These are phyloP conservation scores for bread wheat (Triticum aestivum) DNA, from an alignment of 176 grass and related monocot genomes.

Conservation along the genomic window DNA sequence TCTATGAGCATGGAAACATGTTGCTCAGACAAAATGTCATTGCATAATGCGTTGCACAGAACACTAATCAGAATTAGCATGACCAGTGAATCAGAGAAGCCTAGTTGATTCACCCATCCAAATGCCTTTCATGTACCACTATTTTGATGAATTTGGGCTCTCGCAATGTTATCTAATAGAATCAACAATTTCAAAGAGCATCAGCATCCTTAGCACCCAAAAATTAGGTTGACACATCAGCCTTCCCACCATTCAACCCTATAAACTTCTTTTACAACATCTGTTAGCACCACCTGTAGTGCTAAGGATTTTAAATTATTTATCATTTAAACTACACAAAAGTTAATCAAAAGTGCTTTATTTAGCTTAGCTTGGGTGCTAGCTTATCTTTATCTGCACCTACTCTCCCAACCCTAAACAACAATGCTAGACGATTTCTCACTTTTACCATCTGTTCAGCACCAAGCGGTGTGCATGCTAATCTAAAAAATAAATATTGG, in stretches of 20 bases:
- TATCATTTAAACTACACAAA: not conserved
- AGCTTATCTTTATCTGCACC: not conserved
- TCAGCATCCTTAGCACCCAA: not conserved
- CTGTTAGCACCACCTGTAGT: not conserved
- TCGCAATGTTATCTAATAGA: not conserved
- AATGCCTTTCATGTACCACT: not conserved
- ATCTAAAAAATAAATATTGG: too few species aligned
- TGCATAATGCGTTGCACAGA: not conserved
- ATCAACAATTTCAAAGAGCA: not conserved
- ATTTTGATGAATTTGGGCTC: not conserved
- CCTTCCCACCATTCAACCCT: not conserved
- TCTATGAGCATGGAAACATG: not conserved
- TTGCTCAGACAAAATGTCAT: not conserved
- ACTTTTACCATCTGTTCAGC: not conserved
- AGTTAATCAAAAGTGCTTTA: not conserved
- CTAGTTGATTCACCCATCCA: not conserved
- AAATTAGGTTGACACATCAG: not conserved
- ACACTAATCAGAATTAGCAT: constrained; percentile 18
- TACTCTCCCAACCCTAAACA: not conserved
- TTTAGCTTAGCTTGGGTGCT: not conserved
- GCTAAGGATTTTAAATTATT: not conserved
- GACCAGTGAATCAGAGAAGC: not conserved
- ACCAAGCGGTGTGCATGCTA: not conserved
- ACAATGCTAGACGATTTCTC: not conserved
- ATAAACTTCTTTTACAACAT: not conserved